phyloP scores from a whole-genome alignment of 768 basidiomycete genomes.

The Russula dissimulans region DNA sequence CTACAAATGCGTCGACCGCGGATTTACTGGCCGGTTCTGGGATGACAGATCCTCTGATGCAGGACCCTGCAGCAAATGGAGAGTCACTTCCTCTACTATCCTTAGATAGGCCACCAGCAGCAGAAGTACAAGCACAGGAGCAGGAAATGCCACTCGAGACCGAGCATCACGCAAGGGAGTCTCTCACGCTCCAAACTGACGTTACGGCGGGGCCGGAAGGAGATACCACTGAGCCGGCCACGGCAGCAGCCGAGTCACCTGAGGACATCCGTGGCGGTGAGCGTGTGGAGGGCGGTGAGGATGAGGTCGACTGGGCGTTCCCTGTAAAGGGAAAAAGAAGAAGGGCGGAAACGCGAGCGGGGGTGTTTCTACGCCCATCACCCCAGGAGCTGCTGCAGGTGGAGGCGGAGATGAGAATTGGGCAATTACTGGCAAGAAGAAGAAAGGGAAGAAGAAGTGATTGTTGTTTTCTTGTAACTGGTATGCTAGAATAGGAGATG shows the following conservation, averaged over 20 bases:
- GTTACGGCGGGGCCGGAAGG: background rate
- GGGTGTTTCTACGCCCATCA: background rate
- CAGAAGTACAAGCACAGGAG: background rate
- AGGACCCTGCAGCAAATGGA: background rate
- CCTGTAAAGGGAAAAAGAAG: slow-evolving; percentile 14
- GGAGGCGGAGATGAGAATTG: background rate
- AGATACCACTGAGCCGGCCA: background rate
- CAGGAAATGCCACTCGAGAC: background rate
- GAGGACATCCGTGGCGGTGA: slow-evolving; percentile 7
- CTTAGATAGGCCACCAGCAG: background rate
- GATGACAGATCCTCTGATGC: background rate
- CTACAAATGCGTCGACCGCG: background rate
- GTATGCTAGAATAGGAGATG: too few relatives aligned
- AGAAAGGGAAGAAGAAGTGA: background rate
- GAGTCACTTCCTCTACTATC: background rate
- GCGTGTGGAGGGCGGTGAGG: background rate
- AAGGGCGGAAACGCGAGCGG: background rate
- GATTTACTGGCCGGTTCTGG: slow-evolving; percentile 1
- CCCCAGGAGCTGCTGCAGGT: background rate
- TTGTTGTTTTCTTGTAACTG: background rate
- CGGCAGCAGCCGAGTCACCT: slow-evolving; percentile 3
- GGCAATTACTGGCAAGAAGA: background rate
- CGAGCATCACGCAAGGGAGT: background rate
- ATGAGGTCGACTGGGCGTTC: background rate
- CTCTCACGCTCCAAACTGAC: slow-evolving; percentile 6